These are phyloP conservation scores for Acanthamoeba sp. DNA, from an alignment of 208 protist genomes.

Conservation along the genomic window DNA sequence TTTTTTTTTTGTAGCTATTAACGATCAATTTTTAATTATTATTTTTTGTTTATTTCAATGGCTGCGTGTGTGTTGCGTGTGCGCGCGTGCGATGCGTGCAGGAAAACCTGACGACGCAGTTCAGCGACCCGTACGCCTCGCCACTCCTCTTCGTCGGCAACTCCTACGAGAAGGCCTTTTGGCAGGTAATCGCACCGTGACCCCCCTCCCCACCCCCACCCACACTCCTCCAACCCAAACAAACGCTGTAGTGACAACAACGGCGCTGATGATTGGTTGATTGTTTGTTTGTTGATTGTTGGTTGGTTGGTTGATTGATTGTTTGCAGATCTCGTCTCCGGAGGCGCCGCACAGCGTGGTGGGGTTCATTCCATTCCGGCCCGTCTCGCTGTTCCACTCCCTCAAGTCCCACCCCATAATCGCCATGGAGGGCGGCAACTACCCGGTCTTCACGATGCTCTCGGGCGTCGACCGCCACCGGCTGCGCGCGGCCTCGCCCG, in stretches of 20 bases:
- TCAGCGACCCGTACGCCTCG: conserved; percentile 2
- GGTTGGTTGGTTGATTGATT: too few species aligned
- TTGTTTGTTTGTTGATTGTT: too few species aligned
- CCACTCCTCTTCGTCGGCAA: conserved; percentile 44
- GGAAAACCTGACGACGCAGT: conserved; percentile 32
- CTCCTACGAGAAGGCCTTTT: conserved; percentile 65
- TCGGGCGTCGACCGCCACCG: neutral
- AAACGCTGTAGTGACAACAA: too few species aligned
- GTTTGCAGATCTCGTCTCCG: neutral
- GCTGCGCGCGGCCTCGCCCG: neutral
- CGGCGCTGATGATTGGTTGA: too few species aligned
- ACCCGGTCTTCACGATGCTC: conserved; percentile 25
- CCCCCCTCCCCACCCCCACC: neutral
- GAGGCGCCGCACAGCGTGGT: conserved; percentile 12
- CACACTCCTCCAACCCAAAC: too few species aligned
- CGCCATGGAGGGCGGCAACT: conserved; percentile 35
- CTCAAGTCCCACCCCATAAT: conserved; percentile 53
- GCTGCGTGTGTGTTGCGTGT: neutral
- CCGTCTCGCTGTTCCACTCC: conserved; percentile 17
- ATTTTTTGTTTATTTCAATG: neutral
- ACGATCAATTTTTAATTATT: neutral
- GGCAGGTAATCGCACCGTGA: neutral
- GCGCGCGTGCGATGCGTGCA: neutral
- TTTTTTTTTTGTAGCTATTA: neutral
- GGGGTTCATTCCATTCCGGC: conserved; percentile 23